These are phyloP conservation scores for Sungouiozyma ichnusensis DNA, from an alignment of 805 yeast genomes.

Conservation along the genomic window DNA sequence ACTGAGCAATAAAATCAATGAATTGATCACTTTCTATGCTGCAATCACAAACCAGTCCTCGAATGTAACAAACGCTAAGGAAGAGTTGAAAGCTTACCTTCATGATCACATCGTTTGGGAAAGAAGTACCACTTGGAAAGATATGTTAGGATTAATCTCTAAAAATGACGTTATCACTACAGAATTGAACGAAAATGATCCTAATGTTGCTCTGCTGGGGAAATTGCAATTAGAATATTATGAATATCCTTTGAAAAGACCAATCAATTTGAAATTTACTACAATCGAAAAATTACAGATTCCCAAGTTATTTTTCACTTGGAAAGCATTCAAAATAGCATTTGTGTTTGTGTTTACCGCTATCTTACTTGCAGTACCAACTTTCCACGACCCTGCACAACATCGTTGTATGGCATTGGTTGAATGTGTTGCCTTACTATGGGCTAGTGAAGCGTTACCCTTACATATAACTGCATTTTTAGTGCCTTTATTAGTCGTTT, in stretches of 20 bases:
- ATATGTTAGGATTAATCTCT: conserved; percentile 75
- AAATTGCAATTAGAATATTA: conserved; percentile 29
- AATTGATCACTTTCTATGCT: conserved; percentile 48
- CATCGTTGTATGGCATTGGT: conserved; percentile 58
- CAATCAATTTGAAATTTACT: conserved; percentile 6
- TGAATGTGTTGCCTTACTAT: conserved; percentile 55
- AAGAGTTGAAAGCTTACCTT: conserved; percentile 50
- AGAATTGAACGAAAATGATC: conserved; percentile 7
- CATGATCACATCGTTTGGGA: conserved; percentile 96
- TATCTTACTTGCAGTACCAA: conserved; percentile 45
- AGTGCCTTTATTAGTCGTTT: conserved; percentile 71
- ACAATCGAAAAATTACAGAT: conserved; percentile 13
- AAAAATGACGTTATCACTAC: conserved; percentile 31
- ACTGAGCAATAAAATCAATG: conserved; percentile 46
- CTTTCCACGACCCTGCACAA: conserved; percentile 51
- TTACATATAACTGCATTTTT: conserved; percentile 78
- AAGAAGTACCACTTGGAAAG: conserved; percentile 93
- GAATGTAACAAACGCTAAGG: conserved; percentile 35
- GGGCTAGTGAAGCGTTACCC: conserved; percentile 97
- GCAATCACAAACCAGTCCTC: conserved; percentile 30
- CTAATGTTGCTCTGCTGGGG: conserved; percentile 17
- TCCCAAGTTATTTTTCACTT: conserved; percentile 40
- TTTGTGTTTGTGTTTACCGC: conserved; percentile 43
- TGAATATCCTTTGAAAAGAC: conserved; percentile 25
- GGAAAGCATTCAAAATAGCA: conserved; percentile 40